Base-by-base conservation (phyloP, 2,329 filamentous ascomycete species). In the Curvularia spicifera region DNA sequence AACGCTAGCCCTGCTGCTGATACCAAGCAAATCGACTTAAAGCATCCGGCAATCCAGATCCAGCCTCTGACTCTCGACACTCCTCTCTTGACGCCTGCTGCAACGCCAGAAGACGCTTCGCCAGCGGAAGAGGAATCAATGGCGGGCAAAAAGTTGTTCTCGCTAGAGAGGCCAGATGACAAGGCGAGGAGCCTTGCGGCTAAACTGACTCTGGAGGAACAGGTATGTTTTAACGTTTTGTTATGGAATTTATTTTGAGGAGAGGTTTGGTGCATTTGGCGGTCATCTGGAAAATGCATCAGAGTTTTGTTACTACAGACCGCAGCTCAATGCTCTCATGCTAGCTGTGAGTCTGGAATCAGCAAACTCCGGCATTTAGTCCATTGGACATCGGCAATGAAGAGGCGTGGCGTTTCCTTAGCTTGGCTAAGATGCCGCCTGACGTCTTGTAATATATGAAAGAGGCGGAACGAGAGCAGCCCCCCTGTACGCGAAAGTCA, bases 141-240 rank as follows among this genome's bases (percentile, higher is more conserved):
- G 73, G 60, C 70, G 31, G 72, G 69, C 31, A 76, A 73, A 64
- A 75, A 76, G 53, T 53, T 74, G 13, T 74, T 71, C 53, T 63
- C 63, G 7, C 51, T 72, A 42, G 67, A 73, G 56, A 71, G 58
- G 54, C 71, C 75, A 31, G 72, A 74, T 26, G 70, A 76, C 33
- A 70, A 58, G 60, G 76, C 76, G 43, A 69, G 68, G 45, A 73
- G 74, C 37, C 53, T 78, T 56, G 76, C 74, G 20, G 66, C 70
- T 28, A 72, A 70, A 60, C 64, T 78, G 64, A 73, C 71, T 7
- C 64, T 78, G 52, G 74, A 77, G 57, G 75, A 78, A 61, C 75
- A 78, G 70, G 76, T 76, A 71, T 37, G 75, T 74, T 44, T 49
- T 44, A 55, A 28, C 24, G 4, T 57, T 57, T 24, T 37, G 22